These are phyloP conservation scores for Bocquillonia castaneifolia DNA, from an alignment of 441 rosid genomes.

Conservation along the genomic window DNA sequence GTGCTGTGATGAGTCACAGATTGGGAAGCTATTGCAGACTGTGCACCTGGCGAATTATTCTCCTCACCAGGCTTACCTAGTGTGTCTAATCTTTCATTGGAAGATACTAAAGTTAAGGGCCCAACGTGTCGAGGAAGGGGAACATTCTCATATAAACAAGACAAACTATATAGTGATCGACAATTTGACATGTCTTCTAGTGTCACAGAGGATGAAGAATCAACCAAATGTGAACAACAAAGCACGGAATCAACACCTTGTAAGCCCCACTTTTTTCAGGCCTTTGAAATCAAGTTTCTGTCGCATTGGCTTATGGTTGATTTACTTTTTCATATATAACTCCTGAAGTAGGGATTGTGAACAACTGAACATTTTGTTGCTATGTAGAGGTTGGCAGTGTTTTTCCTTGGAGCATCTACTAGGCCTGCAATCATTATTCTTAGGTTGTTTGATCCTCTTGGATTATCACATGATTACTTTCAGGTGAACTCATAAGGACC, in stretches of 20 bases:
- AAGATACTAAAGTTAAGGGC: constrained; percentile 41
- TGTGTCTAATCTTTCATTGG: constrained; percentile 53
- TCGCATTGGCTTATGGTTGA: neutral
- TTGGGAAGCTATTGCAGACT: constrained; percentile 86
- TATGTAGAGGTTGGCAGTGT: neutral
- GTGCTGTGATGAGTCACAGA: constrained; percentile 37
- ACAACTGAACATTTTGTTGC: neutral
- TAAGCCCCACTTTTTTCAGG: constrained; percentile 27
- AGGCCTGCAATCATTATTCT: neutral
- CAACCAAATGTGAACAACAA: constrained; percentile 29
- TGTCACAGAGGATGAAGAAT: constrained; percentile 40
- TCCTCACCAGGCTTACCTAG: constrained; percentile 49
- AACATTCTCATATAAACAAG: constrained; percentile 57
- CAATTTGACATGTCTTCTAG: constrained; percentile 28
- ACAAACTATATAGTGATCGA: constrained; percentile 51
- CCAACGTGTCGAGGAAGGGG: constrained; percentile 90
- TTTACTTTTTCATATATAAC: too few relatives aligned
- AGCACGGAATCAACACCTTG: constrained; percentile 37
- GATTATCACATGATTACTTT: neutral
- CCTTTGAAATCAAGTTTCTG: neutral
- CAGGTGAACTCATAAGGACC: neutral
- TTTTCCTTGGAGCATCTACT: neutral
- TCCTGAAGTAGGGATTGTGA: too few relatives aligned
- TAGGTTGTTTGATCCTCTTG: neutral
- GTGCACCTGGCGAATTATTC: constrained; percentile 50